Percentiles rank a stretch among this genome's conserved stretches.
Conservation (phyloP, 495 filamentous ascomycete species). For the Parachaetomium inaequale region DNA sequence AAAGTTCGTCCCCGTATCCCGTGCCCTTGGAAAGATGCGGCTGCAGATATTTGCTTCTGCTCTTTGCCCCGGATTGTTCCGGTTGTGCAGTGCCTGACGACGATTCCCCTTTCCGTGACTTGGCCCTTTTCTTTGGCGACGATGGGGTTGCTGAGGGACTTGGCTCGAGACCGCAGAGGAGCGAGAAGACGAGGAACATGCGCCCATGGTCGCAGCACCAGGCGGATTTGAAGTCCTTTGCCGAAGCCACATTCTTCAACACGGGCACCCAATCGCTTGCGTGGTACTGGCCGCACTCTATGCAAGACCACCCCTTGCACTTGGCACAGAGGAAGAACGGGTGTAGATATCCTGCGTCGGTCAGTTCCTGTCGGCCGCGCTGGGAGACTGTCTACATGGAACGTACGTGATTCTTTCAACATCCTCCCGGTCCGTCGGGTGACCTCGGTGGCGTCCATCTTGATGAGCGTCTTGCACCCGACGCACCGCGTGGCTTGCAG, state of each 20-base stretch:
- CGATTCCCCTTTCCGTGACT: not conserved
- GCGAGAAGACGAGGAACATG: constrained; percentile 33
- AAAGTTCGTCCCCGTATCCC: constrained; percentile 20
- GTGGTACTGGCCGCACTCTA: not conserved
- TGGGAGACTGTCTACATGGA: no score
- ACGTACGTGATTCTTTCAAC: constrained; percentile 4
- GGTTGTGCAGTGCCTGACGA: not conserved
- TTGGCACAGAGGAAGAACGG: constrained; percentile 15
- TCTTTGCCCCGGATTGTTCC: not conserved
- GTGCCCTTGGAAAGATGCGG: constrained; percentile 26
- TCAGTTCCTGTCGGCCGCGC: not conserved
- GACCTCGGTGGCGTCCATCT: not conserved
- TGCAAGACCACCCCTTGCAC: constrained; percentile 16
- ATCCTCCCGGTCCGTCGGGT: constrained; percentile 8
- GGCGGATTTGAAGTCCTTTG: constrained; percentile 10
- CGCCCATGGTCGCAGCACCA: constrained; percentile 38
- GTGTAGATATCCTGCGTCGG: constrained; percentile 19
- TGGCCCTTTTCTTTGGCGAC: not conserved
- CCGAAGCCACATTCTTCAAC: not conserved
- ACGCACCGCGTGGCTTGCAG: not conserved
- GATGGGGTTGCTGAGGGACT: not conserved
- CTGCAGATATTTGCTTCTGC: not conserved
- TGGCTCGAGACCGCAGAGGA: constrained; percentile 32
- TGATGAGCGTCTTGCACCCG: not conserved
- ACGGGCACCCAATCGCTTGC: not conserved